Evolutionary conservation across 2,329 filamentous ascomycete species (phyloP).

Genomic region (Aspergillus novofumigatus): DNA sequence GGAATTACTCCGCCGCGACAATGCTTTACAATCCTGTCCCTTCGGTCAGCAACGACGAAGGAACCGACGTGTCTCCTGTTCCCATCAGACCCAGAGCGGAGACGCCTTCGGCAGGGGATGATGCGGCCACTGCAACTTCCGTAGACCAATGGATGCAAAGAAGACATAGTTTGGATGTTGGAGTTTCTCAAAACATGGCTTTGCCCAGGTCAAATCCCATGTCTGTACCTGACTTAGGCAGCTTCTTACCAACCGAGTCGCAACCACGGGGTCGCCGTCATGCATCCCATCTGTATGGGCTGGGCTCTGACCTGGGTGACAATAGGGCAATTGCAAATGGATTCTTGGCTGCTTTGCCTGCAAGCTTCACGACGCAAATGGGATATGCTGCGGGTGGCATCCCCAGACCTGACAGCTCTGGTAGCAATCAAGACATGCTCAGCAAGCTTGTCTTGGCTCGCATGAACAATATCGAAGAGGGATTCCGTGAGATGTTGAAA

Average conservation of each 20-base stretch:
- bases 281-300: conserved; percentile 67
- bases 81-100: conserved; percentile 19
- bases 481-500: conserved; percentile 79
- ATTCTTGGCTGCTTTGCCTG: conserved; percentile 61
- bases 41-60: conserved; percentile 38
- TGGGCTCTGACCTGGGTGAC: conserved; percentile 69
- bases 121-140: conserved; percentile 36
- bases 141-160: conserved; percentile 43
- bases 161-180: conserved; percentile 27
- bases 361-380: conserved; percentile 79
- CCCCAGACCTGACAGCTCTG: conserved; percentile 40
- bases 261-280: conserved; percentile 37
- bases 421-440: conserved; percentile 66
- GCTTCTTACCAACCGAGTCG: conserved; percentile 48
- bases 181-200: conserved; percentile 55
- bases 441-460: conserved; percentile 76
- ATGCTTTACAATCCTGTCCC: conserved; percentile 73
- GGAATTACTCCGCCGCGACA: conserved; percentile 76
- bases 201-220: conserved; percentile 51
- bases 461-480: conserved; percentile 91
- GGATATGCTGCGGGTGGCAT: conserved; percentile 64
- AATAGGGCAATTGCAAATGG: conserved; percentile 58
- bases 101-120: conserved; percentile 32
- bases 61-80: conserved; percentile 23
- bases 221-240: conserved; percentile 53